Evolutionary conservation across 2,329 filamentous ascomycete genomes (phyloP).

Genomic region (Blastomyces parvus): DNA sequence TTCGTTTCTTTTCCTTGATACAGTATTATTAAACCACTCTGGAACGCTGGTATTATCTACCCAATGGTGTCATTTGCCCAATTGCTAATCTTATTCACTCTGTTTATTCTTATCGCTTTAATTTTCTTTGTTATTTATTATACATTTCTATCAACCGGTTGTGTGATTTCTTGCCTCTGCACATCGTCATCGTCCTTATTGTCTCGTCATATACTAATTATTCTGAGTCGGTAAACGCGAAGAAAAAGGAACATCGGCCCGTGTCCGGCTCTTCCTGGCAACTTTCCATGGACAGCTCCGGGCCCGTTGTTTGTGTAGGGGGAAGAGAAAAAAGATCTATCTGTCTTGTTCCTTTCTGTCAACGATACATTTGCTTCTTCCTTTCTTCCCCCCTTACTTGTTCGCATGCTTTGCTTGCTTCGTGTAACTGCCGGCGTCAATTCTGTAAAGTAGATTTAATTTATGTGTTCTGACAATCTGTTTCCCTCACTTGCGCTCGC

Average conservation of each 20-base stretch:
- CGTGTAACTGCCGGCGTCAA: background rate
- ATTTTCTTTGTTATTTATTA: background rate
- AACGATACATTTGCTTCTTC: background rate
- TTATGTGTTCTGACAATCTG: background rate
- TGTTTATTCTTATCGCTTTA: background rate
- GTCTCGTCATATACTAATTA: background rate
- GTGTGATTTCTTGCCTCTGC: background rate
- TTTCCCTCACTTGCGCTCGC: background rate
- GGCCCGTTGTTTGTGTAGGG: no score
- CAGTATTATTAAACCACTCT: background rate
- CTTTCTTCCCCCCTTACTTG: background rate
- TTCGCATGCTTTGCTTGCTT: background rate
- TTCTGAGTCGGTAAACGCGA: background rate
- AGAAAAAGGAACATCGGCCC: background rate
- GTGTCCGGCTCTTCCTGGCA: background rate
- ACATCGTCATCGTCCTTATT: background rate
- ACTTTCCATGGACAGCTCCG: background rate
- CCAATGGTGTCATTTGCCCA: background rate
- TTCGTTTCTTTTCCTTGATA: background rate
- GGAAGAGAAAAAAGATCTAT: no score
- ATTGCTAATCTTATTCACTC: conserved; percentile 9
- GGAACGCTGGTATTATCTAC: background rate
- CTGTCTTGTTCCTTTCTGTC: no score
- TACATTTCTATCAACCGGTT: background rate
- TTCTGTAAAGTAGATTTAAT: conserved; percentile 1